Base-by-base conservation (phyloP, 495 filamentous ascomycete species). In the Hypomontagnella submonticulosa region DNA sequence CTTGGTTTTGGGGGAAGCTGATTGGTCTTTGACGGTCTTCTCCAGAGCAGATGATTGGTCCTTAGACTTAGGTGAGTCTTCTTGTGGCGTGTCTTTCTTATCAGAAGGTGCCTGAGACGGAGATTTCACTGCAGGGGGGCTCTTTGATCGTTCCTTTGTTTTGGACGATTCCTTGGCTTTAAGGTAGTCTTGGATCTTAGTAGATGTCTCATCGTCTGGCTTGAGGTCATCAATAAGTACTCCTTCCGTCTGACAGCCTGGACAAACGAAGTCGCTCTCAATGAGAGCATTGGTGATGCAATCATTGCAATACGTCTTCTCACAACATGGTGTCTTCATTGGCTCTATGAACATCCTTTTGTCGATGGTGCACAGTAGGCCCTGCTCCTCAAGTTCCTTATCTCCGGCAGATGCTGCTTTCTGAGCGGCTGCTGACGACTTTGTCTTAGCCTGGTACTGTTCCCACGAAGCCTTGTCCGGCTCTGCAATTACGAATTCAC, bases 221-320 rank as follows among this genome's bases (percentile, higher is more conserved):
- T 85, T 85, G 53, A 99, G 86, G 77, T 97, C 88, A 86, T 97
- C 96, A 78, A 98, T 89, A 57, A 97, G 81, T 44, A 97, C 91
- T 60, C 91, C 92, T 66, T 96, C 92, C 41, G 87, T 90, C 74
- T 89, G 85, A 82, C 95, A 99, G 50, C 87, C 89, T 56, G 96
- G 96, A 76, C 95, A 99, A 71, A 91, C 83, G 81, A 99, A 92
- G 83, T 99, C 95, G 85, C 89, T 94, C 81, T 98, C 92, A 79
- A 97, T 92, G 80, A 99, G 88, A 71, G 92, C 89, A 86, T 93
- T 96, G 70, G 93, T 93, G 77, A 98, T 97, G 89, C 95, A 99
- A 69, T 98, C 92, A 85, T 92, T 91, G 87, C 95, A 99, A 85
- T 94, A 98, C 75, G 93, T 97, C 84, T 89, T 93, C 76, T 90